phyloP scores from a whole-genome alignment of 2,329 filamentous ascomycete genomes.

The Claviceps monticola region DNA sequence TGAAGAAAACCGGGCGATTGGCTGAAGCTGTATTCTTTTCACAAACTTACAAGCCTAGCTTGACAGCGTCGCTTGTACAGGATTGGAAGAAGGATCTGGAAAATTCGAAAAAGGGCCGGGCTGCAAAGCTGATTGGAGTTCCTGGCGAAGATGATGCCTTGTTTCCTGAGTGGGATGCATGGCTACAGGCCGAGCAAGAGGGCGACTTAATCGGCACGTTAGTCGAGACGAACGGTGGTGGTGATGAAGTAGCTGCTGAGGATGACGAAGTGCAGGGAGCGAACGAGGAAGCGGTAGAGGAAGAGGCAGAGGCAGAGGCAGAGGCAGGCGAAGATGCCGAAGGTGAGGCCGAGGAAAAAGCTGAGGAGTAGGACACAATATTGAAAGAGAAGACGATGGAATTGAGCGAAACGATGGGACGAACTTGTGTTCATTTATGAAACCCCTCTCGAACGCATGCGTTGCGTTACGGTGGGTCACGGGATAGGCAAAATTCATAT shows the following conservation, averaged over 20 bases:
- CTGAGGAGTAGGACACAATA: slow-evolving; percentile 10
- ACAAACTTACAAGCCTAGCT: slow-evolving; percentile 87
- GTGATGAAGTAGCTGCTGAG: slow-evolving; percentile 4
- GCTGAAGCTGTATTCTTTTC: slow-evolving; percentile 85
- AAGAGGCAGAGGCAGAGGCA: slow-evolving; percentile 11
- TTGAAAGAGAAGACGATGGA: slow-evolving; percentile 6
- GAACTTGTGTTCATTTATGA: slow-evolving; percentile 1
- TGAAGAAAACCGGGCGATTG: slow-evolving; percentile 63
- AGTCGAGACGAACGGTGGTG: not conserved
- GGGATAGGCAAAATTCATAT: not conserved
- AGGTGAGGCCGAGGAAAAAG: slow-evolving; percentile 11
- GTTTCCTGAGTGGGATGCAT: slow-evolving; percentile 95
- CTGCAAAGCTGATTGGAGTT: slow-evolving; percentile 69
- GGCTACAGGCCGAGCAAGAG: slow-evolving; percentile 65
- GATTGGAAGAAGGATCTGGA: slow-evolving; percentile 78
- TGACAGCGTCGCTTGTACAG: slow-evolving; percentile 51
- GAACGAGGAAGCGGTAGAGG: not conserved
- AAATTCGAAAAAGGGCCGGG: slow-evolving; percentile 70
- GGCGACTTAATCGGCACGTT: slow-evolving; percentile 30
- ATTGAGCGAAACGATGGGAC: slow-evolving; percentile 1
- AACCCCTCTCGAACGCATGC: not conserved
- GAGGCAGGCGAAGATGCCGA: slow-evolving; percentile 9
- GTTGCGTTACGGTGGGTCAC: not conserved
- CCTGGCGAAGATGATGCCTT: slow-evolving; percentile 75
- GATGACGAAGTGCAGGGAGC: slow-evolving; percentile 9